Conservation (phyloP, 768 basidiomycete genomes). For the Mycena amicta region DNA sequence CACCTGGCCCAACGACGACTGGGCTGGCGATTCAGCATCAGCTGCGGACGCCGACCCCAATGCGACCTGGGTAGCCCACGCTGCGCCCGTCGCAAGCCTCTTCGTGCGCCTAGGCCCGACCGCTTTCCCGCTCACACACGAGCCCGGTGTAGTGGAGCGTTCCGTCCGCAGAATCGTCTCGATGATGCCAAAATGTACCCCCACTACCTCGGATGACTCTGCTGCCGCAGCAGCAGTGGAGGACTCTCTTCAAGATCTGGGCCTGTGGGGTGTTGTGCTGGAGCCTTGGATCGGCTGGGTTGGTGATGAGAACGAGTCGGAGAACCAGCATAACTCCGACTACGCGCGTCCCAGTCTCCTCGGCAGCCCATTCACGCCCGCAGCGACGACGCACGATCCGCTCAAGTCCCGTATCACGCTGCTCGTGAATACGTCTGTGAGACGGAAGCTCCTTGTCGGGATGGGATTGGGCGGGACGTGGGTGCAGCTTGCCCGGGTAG, state of each 20-base stretch:
- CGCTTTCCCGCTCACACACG: slow-evolving; percentile 52
- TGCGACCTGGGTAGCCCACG: neutral
- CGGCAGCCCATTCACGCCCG: neutral
- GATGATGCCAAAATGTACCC: slow-evolving; percentile 27
- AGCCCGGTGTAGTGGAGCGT: slow-evolving; percentile 56
- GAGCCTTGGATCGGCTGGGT: slow-evolving; percentile 55
- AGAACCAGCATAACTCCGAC: slow-evolving; percentile 6
- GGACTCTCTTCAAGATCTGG: slow-evolving; percentile 50
- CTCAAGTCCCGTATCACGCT: slow-evolving; percentile 55
- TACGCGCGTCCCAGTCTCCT: neutral
- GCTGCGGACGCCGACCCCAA: neutral
- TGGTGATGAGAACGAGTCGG: slow-evolving; percentile 40
- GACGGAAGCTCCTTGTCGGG: slow-evolving; percentile 45
- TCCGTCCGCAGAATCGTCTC: slow-evolving; percentile 54
- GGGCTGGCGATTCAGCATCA: too few species aligned
- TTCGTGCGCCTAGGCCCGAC: slow-evolving; percentile 41
- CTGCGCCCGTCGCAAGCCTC: neutral
- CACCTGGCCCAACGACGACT: neutral
- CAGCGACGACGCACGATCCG: slow-evolving; percentile 38
- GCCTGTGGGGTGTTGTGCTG: slow-evolving; percentile 45
- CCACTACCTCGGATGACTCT: neutral
- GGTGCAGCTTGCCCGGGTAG: slow-evolving; percentile 55
- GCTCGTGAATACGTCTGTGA: slow-evolving; percentile 45
- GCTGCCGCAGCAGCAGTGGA: slow-evolving; percentile 40
- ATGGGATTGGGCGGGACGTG: slow-evolving; percentile 63